Evolutionary conservation across 495 filamentous ascomycete genomes (phyloP), one percentile per base, ranked within the genome.

Genomic region (Talaromyces nanjingensis): DNA sequence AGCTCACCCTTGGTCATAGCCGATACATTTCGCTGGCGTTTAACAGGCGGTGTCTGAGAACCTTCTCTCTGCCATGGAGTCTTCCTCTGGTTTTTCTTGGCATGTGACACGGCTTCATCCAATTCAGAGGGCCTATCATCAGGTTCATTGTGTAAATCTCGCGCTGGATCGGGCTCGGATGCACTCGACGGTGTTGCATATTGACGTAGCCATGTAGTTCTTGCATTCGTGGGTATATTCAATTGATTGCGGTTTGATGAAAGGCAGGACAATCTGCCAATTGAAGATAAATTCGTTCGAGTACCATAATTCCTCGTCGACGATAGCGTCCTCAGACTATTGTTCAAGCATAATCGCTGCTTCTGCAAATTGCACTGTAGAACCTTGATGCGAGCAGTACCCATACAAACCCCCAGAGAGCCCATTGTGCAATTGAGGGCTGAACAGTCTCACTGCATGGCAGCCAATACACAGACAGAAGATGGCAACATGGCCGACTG

Each of bases 21-120:
- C 18, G 83, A 78, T 59, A 80, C 74, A 63, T 67, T 75, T 37
- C 76, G 67, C 24, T 77, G 71, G 8, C 79, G 72, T 65, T 78
- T 74, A 1, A 84, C 83, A 3, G 84, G 82, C 1, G 84, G 81
- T 54, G 77, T 71, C 66, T 88, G 83, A 22, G 82, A 81, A 24
- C 86, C 86, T 65, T 90, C 82, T 39, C 88, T 80, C 68, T 89
- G 86, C 90, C 89, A 91, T 69, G 89, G 90, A 18, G 80, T 74
- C 22, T 76, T 72, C 16, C 75, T 73, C 65, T 85, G 81, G 64
- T 79, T 77, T 60, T 80, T 76, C 71, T 83, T 83, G 64, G 75
- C 73, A 64, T 81, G 72, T 27, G 24, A 47, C 18, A 54, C 45
- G n/a, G 45, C 60, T 14, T 29, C 45, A 3, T 62, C 60, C 22